Percentiles rank a stretch among this genome's conserved stretches.
These are phyloP conservation scores for Penicillium coffeae DNA, from an alignment of 495 filamentous ascomycete genomes.

Conservation along the genomic window DNA sequence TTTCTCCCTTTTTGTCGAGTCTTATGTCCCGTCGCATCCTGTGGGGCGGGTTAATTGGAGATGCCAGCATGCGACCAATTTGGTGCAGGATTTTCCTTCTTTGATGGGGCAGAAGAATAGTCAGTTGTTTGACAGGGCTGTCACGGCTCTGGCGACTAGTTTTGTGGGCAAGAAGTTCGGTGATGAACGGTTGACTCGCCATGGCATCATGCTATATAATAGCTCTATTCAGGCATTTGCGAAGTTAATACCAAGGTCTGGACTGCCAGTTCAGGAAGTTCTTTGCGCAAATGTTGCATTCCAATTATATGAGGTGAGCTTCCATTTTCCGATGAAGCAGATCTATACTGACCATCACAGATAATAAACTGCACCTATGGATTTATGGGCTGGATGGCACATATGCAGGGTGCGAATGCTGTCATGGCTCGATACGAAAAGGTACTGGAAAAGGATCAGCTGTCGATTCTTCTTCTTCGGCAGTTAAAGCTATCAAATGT, in stretches of 20 bases:
- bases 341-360: conserved; percentile 1
- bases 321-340: background rate
- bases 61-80: conserved; percentile 6
- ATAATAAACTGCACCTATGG: conserved; percentile 11
- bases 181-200: conserved; percentile 5
- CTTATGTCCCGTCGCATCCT: conserved; percentile 8
- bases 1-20: conserved; percentile 15
- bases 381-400: conserved; percentile 15
- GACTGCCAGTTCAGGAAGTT: conserved; percentile 10
- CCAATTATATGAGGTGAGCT: conserved; percentile 12
- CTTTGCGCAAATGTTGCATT: conserved; percentile 14
- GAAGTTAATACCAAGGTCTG: conserved; percentile 2
- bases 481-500: conserved; percentile 15
- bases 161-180: conserved; percentile 14
- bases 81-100: conserved; percentile 10
- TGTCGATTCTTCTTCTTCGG: conserved; percentile 9
- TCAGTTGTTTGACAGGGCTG: conserved; percentile 11
- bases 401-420: conserved; percentile 16
- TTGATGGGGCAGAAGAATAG: conserved; percentile 8
- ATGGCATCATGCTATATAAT: conserved; percentile 10
- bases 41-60: conserved; percentile 5
- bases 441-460: conserved; percentile 2
- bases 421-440: conserved; percentile 10
- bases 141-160: conserved; percentile 10
- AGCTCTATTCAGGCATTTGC: conserved; percentile 9